Evolutionary conservation across 1,139 yeast species (phyloP).

Genomic region (Geotrichum siamense): DNA sequence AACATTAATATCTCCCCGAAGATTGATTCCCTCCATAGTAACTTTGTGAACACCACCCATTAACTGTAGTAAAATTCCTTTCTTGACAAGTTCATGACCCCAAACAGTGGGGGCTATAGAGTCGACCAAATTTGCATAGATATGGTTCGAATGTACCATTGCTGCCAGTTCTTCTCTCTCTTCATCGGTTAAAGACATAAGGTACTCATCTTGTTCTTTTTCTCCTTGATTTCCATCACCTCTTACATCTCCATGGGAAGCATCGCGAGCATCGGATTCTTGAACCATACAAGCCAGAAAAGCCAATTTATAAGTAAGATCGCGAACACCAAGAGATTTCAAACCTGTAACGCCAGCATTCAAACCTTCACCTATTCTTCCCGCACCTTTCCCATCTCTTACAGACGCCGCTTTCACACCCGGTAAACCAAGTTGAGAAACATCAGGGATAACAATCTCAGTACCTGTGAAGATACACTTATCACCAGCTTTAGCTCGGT

Average conservation of each 20-base stretch:
- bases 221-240: slow-evolving; percentile 40
- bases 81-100: slow-evolving; percentile 92
- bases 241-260: slow-evolving; percentile 38
- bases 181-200: slow-evolving; percentile 70
- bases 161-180: slow-evolving; percentile 80
- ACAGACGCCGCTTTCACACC: slow-evolving; percentile 87
- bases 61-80: slow-evolving; percentile 81
- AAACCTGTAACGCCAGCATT: slow-evolving; percentile 83
- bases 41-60: slow-evolving; percentile 94
- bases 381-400: slow-evolving; percentile 57
- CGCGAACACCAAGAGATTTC: slow-evolving; percentile 85
- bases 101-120: slow-evolving; percentile 96
- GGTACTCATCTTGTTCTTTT: slow-evolving; percentile 65
- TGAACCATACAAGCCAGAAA: slow-evolving; percentile 84
- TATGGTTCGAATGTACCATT: slow-evolving; percentile 87
- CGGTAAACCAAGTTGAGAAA: slow-evolving; percentile 91
- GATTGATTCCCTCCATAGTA: slow-evolving; percentile 89
- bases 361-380: slow-evolving; percentile 59
- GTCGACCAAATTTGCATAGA: slow-evolving; percentile 76
- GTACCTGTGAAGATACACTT: slow-evolving; percentile 93
- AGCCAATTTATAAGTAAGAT: slow-evolving; percentile 84
- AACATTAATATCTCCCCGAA: slow-evolving; percentile 94
- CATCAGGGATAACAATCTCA: slow-evolving; percentile 92
- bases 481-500: slow-evolving; percentile 96
- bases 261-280: slow-evolving; percentile 34